phyloP scores from a whole-genome alignment of 306 rosid species.

The Prunus mira region DNA sequence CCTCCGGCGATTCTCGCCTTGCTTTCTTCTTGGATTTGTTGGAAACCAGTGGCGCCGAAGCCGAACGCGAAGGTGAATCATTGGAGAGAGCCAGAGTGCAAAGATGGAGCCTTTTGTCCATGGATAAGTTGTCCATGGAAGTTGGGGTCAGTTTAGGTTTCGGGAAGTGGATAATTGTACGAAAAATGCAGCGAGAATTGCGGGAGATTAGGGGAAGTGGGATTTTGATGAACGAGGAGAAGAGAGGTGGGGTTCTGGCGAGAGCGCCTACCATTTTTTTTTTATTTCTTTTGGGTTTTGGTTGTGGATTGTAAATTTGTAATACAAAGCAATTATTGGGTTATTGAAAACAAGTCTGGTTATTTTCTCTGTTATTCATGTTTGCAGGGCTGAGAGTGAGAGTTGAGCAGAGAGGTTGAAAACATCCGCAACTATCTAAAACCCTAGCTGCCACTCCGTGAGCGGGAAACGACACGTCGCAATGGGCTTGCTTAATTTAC shows the following conservation, averaged over 20 bases:
- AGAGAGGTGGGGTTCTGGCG: conserved; percentile 39
- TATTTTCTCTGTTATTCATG: neutral
- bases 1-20: conserved; percentile 44
- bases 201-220: conserved; percentile 29
- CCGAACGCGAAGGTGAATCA: conserved; percentile 14
- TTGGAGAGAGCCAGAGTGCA: conserved; percentile 31
- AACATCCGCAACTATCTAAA: neutral
- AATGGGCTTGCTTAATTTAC: too few species aligned
- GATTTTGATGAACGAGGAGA: conserved; percentile 40
- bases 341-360: neutral
- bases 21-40: conserved; percentile 44
- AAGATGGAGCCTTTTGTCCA: conserved; percentile 15
- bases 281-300: neutral
- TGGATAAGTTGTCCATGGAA: neutral
- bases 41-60: conserved; percentile 19
- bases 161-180: neutral
- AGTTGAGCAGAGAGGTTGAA: neutral
- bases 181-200: conserved; percentile 16
- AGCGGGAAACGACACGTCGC: conserved; percentile 1
- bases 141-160: conserved; percentile 4
- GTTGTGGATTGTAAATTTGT: neutral
- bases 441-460: neutral
- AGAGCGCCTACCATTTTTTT: conserved; percentile 23
- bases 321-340: neutral
- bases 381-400: neutral